A percentile compares a stretch with the other conserved stretches of the same genome.
Conservation (phyloP, 2,329 filamentous ascomycete species). For the Epichloe typhina region DNA sequence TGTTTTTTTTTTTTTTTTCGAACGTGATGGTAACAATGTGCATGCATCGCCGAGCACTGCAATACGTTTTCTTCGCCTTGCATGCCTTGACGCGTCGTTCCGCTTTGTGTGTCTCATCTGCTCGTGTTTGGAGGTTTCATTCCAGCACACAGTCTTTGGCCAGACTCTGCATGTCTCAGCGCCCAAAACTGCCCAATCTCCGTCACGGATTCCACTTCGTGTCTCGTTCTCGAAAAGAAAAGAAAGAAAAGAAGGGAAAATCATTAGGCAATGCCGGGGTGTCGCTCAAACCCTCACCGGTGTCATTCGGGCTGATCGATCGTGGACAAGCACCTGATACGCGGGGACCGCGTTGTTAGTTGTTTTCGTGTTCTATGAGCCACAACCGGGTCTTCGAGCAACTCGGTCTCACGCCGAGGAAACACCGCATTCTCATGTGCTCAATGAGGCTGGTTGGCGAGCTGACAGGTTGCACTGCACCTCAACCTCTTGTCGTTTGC, state of each 20-base stretch:
- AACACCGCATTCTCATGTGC: background rate
- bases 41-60: background rate
- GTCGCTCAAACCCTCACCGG: background rate
- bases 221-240: too few relatives aligned
- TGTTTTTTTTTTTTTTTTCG: background rate
- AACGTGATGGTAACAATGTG: background rate
- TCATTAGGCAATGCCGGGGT: background rate
- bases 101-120: background rate
- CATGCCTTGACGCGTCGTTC: background rate
- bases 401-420: background rate
- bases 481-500: background rate
- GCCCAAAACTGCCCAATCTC: background rate
- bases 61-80: background rate
- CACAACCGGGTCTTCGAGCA: background rate
- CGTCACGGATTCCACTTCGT: background rate
- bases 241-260: too few relatives aligned
- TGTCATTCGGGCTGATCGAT: background rate
- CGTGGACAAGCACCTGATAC: background rate
- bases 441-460: background rate
- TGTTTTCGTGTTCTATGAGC: background rate
- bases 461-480: background rate
- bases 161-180: background rate
- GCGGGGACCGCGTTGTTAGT: too few relatives aligned
- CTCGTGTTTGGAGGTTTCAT: background rate
- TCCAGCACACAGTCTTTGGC: background rate